Conservation (phyloP, 495 filamentous ascomycete species). For the Bombardia bombarda region DNA sequence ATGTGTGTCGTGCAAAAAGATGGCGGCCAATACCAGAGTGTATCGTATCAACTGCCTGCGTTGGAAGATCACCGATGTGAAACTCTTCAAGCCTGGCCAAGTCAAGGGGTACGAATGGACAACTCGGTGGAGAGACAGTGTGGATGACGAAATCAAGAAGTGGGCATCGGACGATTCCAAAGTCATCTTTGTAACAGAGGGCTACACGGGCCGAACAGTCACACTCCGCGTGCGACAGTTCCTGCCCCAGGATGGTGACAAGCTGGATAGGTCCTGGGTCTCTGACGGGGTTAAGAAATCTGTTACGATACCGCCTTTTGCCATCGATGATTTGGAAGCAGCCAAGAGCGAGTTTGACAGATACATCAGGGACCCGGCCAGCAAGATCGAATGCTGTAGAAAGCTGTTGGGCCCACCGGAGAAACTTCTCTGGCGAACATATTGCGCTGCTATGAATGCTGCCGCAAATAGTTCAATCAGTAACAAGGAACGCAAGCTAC, state of each 20-base stretch:
- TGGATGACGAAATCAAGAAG: conserved; percentile 39
- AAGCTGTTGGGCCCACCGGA: conserved; percentile 28
- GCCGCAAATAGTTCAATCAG: conserved; percentile 18
- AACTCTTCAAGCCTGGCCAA: conserved; percentile 41
- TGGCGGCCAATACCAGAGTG: conserved; percentile 29
- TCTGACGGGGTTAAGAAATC: conserved; percentile 23
- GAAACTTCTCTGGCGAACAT: conserved; percentile 34
- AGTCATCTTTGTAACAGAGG: conserved; percentile 38
- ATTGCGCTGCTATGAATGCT: conserved; percentile 29
- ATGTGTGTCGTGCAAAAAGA: conserved; percentile 41
- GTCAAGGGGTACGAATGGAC: conserved; percentile 46
- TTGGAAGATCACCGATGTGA: conserved; percentile 44
- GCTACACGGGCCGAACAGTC: conserved; percentile 33
- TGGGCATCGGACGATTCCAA: conserved; percentile 36
- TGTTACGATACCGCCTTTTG: conserved; percentile 36
- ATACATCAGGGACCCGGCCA: conserved; percentile 37
- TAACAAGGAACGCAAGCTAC: conserved; percentile 30
- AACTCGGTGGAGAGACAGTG: conserved; percentile 41
- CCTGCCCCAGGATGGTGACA: conserved; percentile 38
- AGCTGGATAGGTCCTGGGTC: conserved; percentile 38
- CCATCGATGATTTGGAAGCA: conserved; percentile 40
- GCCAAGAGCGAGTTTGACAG: conserved; percentile 30
- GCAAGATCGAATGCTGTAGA: conserved; percentile 31
- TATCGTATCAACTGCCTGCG: conserved; percentile 40
- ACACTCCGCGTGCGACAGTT: conserved; percentile 39